Conservation (phyloP, 1,284 basidiomycete genomes). For the Fomitopsis pinicola region DNA sequence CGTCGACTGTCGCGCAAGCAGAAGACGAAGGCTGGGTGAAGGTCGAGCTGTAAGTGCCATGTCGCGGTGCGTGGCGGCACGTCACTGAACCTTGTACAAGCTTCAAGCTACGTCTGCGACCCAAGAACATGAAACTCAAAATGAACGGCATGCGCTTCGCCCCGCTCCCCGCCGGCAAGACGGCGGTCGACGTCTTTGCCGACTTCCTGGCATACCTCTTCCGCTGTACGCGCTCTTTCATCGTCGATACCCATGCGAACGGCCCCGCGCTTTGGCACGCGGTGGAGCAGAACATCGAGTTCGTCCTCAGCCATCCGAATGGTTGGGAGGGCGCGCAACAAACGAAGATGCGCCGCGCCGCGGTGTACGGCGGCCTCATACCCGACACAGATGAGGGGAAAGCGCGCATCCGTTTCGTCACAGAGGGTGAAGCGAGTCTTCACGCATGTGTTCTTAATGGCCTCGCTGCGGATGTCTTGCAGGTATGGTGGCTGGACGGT, state of each 20-base stretch:
- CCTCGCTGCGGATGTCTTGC: slow-evolving; percentile 67
- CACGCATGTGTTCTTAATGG: slow-evolving; percentile 74
- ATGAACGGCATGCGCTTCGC: slow-evolving; percentile 78
- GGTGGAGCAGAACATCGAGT: slow-evolving; percentile 62
- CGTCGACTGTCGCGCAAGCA: slow-evolving; percentile 52
- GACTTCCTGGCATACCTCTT: slow-evolving; percentile 75
- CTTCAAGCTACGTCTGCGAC: slow-evolving; percentile 74
- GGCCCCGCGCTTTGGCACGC: slow-evolving; percentile 59
- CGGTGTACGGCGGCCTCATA: slow-evolving; percentile 62
- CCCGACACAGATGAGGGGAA: slow-evolving; percentile 68
- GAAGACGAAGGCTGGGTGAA: slow-evolving; percentile 74
- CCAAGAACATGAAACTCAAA: slow-evolving; percentile 67
- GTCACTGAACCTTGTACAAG: slow-evolving; percentile 29
- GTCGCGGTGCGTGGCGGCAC: background rate
- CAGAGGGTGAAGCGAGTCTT: slow-evolving; percentile 76
- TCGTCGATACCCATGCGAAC: slow-evolving; percentile 71
- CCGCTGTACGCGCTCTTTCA: slow-evolving; percentile 65
- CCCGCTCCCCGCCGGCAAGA: slow-evolving; percentile 58
- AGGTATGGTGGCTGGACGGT: slow-evolving; percentile 35
- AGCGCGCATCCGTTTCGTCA: slow-evolving; percentile 70
- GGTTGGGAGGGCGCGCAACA: slow-evolving; percentile 82
- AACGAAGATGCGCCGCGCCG: slow-evolving; percentile 67
- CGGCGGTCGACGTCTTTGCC: slow-evolving; percentile 68
- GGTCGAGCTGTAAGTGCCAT: slow-evolving; percentile 54
- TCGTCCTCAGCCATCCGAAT: slow-evolving; percentile 74